A percentile compares a stretch with the other conserved stretches of the same genome.
These are phyloP conservation scores for Colletotrichum paranaense DNA, from an alignment of 2,329 filamentous ascomycete genomes.

Conservation along the genomic window DNA sequence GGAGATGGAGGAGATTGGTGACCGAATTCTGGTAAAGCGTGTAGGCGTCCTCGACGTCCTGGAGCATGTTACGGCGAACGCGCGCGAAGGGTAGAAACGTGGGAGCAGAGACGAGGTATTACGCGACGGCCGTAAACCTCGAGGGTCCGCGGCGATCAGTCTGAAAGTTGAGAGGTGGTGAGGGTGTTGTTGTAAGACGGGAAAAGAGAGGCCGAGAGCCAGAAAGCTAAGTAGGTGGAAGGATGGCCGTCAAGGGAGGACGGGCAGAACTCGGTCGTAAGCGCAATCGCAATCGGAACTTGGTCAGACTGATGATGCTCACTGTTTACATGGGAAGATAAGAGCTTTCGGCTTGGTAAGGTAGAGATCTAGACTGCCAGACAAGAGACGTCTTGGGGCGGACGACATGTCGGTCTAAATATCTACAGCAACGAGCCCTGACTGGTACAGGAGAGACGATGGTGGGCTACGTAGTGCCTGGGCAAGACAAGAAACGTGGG, in stretches of 20 bases:
- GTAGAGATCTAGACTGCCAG: background rate
- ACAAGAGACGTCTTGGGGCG: background rate
- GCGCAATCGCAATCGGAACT: slow-evolving; percentile 16
- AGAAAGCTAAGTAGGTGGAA: background rate
- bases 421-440: slow-evolving; percentile 21
- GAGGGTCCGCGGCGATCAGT: slow-evolving; percentile 31
- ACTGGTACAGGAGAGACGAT: slow-evolving; percentile 12
- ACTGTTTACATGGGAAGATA: slow-evolving; percentile 10
- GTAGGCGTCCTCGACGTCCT: slow-evolving; percentile 33
- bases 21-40: slow-evolving; percentile 31
- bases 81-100: slow-evolving; percentile 7
- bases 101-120: slow-evolving; percentile 12
- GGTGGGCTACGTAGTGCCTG: slow-evolving; percentile 18
- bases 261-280: slow-evolving; percentile 1
- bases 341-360: slow-evolving; percentile 7
- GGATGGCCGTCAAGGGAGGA: slow-evolving; percentile 3
- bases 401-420: slow-evolving; percentile 32
- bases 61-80: slow-evolving; percentile 39
- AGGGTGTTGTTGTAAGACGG: too few relatives aligned
- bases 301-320: slow-evolving; percentile 9
- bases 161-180: background rate
- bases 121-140: slow-evolving; percentile 33
- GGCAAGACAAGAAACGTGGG: slow-evolving; percentile 22
- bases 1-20: slow-evolving; percentile 70
- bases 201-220: background rate